These are phyloP conservation scores for Pyrenophora graminea DNA, from an alignment of 2,329 filamentous ascomycete species.

Conservation along the genomic window DNA sequence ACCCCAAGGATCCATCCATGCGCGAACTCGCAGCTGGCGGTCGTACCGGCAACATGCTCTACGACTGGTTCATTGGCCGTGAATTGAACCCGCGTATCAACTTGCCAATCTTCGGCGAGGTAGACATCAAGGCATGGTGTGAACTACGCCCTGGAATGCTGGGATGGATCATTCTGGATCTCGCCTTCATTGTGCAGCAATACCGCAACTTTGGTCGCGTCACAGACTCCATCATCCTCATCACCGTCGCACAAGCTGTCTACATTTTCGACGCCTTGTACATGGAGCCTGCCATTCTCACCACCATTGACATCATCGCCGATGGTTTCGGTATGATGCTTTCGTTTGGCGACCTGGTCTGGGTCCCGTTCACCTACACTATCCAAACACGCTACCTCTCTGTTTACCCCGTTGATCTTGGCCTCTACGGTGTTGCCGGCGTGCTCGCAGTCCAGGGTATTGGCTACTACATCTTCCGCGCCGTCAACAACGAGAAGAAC, in stretches of 20 bases:
- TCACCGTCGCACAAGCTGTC: constrained; percentile 75
- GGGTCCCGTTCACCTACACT: constrained; percentile 89
- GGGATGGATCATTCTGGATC: constrained; percentile 84
- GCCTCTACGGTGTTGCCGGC: constrained; percentile 64
- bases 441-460: constrained; percentile 69
- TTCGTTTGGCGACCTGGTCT: constrained; percentile 86
- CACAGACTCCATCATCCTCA: constrained; percentile 82
- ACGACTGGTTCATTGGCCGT: constrained; percentile 96
- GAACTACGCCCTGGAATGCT: constrained; percentile 92
- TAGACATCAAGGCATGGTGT: constrained; percentile 89
- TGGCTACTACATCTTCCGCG: constrained; percentile 91
- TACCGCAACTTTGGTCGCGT: constrained; percentile 82
- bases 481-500: constrained; percentile 95
- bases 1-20: constrained; percentile 67
- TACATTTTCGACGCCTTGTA: constrained; percentile 85
- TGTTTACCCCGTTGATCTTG: constrained; percentile 79
- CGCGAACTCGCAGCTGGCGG: constrained; percentile 84
- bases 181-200: constrained; percentile 83
- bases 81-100: constrained; percentile 88
- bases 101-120: constrained; percentile 77
- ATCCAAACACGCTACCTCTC: constrained; percentile 84
- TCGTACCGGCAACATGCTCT: constrained; percentile 80
- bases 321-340: constrained; percentile 97
- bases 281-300: constrained; percentile 87
- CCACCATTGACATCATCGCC: constrained; percentile 90